Evolutionary conservation across 2,329 filamentous ascomycete species (phyloP).

Genomic region (Colletotrichum cereale): DNA sequence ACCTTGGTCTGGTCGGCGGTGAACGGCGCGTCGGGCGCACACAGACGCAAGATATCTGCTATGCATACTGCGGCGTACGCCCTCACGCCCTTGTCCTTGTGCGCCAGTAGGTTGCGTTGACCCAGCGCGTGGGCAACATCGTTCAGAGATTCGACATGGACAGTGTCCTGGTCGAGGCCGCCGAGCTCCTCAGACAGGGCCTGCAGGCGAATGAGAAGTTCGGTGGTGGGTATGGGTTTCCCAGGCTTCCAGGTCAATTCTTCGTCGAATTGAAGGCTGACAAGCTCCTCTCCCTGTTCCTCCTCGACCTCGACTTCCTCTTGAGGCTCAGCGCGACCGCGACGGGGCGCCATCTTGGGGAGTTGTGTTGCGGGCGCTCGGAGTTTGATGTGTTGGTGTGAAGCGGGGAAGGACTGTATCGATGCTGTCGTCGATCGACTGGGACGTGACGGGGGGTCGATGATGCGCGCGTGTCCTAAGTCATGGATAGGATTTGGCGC

Average conservation of each 20-base stretch:
- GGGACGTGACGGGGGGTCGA: constrained; percentile 35
- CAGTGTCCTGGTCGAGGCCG: constrained; percentile 88
- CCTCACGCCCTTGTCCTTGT: constrained; percentile 94
- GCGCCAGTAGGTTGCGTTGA: constrained; percentile 82
- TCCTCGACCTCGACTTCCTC: constrained; percentile 41
- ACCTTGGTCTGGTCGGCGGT: constrained; percentile 92
- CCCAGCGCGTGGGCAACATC: constrained; percentile 89
- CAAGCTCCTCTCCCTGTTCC: constrained; percentile 44
- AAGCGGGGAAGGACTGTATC: constrained; percentile 38
- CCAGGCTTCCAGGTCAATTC: constrained; percentile 92
- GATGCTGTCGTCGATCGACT: constrained; percentile 31
- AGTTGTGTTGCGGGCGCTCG: constrained; percentile 28
- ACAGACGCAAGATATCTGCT: constrained; percentile 92
- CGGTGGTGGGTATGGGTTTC: constrained; percentile 86
- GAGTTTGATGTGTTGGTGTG: constrained; percentile 34
- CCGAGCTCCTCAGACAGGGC: constrained; percentile 84
- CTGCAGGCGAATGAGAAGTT: constrained; percentile 85
- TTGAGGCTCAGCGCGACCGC: constrained; percentile 38
- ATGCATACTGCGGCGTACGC: constrained; percentile 91
- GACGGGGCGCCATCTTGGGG: constrained; percentile 38
- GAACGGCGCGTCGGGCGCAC: constrained; percentile 95
- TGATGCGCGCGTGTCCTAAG: constrained; percentile 28
- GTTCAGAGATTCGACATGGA: constrained; percentile 84
- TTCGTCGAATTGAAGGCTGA: constrained; percentile 82
- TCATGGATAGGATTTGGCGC: constrained; percentile 31